Conservation (phyloP, 345 rosid species). For the Sonneratia alba region DNA sequence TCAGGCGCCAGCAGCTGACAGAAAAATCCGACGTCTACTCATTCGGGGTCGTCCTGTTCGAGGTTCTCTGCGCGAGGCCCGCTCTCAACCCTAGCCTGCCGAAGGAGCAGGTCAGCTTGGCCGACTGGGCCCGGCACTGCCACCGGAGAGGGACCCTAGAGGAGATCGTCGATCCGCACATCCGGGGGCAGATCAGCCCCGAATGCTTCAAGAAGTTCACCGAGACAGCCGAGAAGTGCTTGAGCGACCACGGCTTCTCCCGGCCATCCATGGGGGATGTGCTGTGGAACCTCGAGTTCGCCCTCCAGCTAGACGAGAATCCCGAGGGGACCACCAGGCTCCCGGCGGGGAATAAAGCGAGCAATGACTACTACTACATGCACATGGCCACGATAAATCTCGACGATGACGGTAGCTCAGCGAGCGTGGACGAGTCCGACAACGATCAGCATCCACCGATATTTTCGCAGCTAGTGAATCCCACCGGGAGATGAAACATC, state of each 20-base stretch:
- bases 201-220: slow-evolving; percentile 59
- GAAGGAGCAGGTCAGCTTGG: slow-evolving; percentile 49
- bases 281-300: slow-evolving; percentile 66
- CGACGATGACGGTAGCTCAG: slow-evolving; percentile 19
- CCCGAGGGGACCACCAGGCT: slow-evolving; percentile 19
- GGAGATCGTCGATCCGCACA: slow-evolving; percentile 37
- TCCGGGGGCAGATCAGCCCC: slow-evolving; percentile 36
- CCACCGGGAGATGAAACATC: slow-evolving; percentile 26
- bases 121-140: slow-evolving; percentile 46
- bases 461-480: slow-evolving; percentile 35
- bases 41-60: slow-evolving; percentile 61
- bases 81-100: slow-evolving; percentile 35
- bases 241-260: slow-evolving; percentile 46
- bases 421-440: slow-evolving; percentile 8
- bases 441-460: not conserved
- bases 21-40: slow-evolving; percentile 72
- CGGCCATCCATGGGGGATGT: slow-evolving; percentile 87
- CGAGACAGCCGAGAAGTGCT: slow-evolving; percentile 60
- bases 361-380: slow-evolving; percentile 8
- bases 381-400: slow-evolving; percentile 5
- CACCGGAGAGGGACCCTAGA: slow-evolving; percentile 26
- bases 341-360: slow-evolving; percentile 8
- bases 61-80: slow-evolving; percentile 47
- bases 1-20: slow-evolving; percentile 45
- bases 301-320: slow-evolving; percentile 48